Evolutionary conservation across 495 filamentous ascomycete species (phyloP).

Genomic region (Neurospora intermedia): DNA sequence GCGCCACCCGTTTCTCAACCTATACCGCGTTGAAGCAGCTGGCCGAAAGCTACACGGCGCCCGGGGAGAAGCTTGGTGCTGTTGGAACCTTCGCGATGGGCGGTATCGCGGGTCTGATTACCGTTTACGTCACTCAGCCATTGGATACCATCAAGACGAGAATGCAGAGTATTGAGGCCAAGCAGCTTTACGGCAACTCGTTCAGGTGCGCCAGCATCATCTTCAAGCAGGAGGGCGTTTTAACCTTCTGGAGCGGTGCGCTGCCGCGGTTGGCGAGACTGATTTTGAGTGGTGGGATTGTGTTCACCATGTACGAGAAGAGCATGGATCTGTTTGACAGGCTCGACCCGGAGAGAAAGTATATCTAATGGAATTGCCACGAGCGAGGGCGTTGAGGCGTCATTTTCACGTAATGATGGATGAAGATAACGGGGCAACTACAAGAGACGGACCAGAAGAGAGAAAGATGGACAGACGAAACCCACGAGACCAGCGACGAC

Average conservation of each 20-base stretch:
- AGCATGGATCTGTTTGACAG: constrained; percentile 78
- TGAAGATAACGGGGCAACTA: not conserved
- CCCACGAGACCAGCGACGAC: not conserved
- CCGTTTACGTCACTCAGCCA: constrained; percentile 85
- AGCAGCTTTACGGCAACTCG: constrained; percentile 74
- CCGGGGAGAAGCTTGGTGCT: constrained; percentile 90
- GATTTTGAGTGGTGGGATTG: constrained; percentile 87
- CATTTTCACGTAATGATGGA: not conserved
- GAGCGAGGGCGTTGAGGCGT: constrained; percentile 3
- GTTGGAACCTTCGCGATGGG: constrained; percentile 84
- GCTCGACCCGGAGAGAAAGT: constrained; percentile 74
- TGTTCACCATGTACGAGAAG: constrained; percentile 99
- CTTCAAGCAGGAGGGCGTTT: constrained; percentile 76
- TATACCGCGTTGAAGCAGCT: constrained; percentile 87
- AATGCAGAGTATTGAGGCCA: constrained; percentile 95
- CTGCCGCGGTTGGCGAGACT: constrained; percentile 73
- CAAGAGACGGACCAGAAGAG: not conserved
- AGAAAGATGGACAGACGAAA: not conserved
- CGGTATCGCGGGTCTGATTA: constrained; percentile 80
- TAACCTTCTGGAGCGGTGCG: constrained; percentile 92
- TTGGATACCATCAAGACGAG: constrained; percentile 93
- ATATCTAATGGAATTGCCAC: constrained; percentile 45
- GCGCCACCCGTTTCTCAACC: constrained; percentile 67
- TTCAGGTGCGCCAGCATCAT: constrained; percentile 76
- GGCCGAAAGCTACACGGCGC: constrained; percentile 83